Conservation (phyloP, 306 rosid genomes). For the Dicorynia guianensis region DNA sequence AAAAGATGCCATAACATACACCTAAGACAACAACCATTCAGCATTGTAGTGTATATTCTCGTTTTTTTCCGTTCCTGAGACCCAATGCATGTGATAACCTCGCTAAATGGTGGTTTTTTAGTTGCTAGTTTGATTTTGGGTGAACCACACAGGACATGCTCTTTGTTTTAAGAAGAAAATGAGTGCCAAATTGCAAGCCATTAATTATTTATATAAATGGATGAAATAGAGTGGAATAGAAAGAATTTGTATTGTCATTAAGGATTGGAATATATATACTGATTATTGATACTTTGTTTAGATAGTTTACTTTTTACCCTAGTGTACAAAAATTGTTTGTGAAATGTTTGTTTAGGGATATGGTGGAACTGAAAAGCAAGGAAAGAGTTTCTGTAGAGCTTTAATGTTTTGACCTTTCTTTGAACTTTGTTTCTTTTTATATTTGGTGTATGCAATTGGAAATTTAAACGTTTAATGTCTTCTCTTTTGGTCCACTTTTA, state of each 20-base stretch:
- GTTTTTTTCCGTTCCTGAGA: too few relatives aligned
- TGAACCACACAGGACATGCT: constrained; percentile 7
- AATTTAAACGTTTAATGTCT: not conserved
- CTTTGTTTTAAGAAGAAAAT: constrained; percentile 10
- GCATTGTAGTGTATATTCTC: not conserved
- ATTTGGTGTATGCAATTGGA: not conserved
- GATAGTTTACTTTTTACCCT: not conserved
- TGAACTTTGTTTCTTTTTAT: not conserved
- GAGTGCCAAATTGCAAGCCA: constrained; percentile 28
- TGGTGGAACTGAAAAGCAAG: not conserved
- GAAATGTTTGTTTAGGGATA: not conserved
- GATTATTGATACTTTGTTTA: not conserved
- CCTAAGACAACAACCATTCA: not conserved
- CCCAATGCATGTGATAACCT: not conserved
- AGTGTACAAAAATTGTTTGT: not conserved
- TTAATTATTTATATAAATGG: constrained; percentile 8
- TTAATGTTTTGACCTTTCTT: not conserved
- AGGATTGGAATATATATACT: constrained; percentile 1
- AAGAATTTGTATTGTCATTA: constrained; percentile 30
- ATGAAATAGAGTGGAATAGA: constrained; percentile 16
- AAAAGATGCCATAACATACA: not conserved
- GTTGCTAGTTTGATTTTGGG: constrained; percentile 11
- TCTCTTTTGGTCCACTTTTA: constrained; percentile 2
- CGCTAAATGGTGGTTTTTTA: not conserved
- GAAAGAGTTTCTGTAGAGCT: not conserved